Percentiles rank a stretch among this genome's conserved stretches.
Evolutionary conservation across 2,329 filamentous ascomycete genomes (phyloP).

Genomic region (Zelopaecilomyces penicillatus): DNA sequence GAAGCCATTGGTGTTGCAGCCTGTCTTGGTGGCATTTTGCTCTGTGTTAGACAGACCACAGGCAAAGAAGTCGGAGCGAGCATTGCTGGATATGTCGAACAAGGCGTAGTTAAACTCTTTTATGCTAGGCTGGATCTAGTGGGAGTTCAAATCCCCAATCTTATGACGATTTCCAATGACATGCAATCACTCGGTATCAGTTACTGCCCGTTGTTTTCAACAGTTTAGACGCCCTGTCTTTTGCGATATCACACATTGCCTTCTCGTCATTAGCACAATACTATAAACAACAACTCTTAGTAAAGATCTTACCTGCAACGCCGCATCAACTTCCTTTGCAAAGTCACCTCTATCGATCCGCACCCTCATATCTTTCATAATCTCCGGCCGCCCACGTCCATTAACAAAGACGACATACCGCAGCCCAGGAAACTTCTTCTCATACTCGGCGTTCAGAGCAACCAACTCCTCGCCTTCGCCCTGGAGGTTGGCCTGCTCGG

Average conservation of each 20-base stretch:
- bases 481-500: constrained; percentile 72
- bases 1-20: background rate
- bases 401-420: constrained; percentile 92
- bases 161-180: constrained; percentile 4
- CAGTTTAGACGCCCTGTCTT: constrained; percentile 65
- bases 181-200: constrained; percentile 3
- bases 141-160: too few species aligned
- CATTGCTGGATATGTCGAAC: constrained; percentile 2
- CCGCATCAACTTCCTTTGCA: constrained; percentile 59
- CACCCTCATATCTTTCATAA: constrained; percentile 74
- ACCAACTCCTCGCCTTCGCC: constrained; percentile 53
- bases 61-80: background rate
- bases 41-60: too few species aligned
- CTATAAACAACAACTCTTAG: background rate
- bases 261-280: constrained; percentile 21
- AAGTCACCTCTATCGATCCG: constrained; percentile 64
- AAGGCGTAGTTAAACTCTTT: constrained; percentile 5
- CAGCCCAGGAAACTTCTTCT: constrained; percentile 70
- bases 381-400: constrained; percentile 60
- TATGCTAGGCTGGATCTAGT: background rate
- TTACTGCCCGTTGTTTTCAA: constrained; percentile 1
- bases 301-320: constrained; percentile 54
- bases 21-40: too few species aligned
- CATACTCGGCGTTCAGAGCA: constrained; percentile 67
- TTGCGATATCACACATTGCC: constrained; percentile 90